A percentile compares a stretch with the other conserved stretches of the same genome.
Evolutionary conservation across 441 rosid species (phyloP).

Genomic region (Gossypium trilobum): DNA sequence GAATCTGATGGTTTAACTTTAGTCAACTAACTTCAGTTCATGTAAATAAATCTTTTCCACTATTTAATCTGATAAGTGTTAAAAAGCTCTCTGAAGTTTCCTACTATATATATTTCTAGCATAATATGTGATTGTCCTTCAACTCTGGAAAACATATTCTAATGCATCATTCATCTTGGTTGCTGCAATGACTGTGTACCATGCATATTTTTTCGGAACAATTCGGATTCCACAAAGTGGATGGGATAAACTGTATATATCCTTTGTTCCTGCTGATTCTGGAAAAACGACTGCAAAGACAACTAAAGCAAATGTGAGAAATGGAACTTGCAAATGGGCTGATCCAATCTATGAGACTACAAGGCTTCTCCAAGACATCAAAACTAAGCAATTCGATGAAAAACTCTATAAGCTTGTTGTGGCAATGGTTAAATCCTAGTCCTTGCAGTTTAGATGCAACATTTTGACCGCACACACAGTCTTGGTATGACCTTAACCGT

Average conservation of each 20-base stretch:
- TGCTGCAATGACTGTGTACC: neutral
- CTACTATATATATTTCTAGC: neutral
- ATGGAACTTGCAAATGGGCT: conserved; percentile 95
- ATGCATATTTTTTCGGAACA: conserved; percentile 6
- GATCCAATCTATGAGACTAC: conserved; percentile 98
- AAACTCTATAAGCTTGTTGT: conserved; percentile 78
- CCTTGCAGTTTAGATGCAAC: conserved; percentile 2
- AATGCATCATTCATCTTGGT: neutral
- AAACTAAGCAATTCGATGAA: conserved; percentile 73
- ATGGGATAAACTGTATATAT: conserved; percentile 95
- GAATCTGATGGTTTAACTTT: neutral
- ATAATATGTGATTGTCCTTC: neutral
- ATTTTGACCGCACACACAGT: neutral
- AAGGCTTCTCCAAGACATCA: conserved; percentile 79
- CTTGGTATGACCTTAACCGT: conserved; percentile 18
- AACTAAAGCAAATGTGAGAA: conserved; percentile 91
- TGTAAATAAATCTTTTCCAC: neutral
- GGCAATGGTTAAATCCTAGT: conserved; percentile 53
- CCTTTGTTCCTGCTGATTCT: conserved; percentile 84
- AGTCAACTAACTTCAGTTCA: neutral
- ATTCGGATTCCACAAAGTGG: conserved; percentile 78
- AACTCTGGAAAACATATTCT: neutral
- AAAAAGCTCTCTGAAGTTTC: neutral
- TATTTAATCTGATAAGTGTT: neutral
- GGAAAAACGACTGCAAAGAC: conserved; percentile 90